phyloP scores from a whole-genome alignment of 2,329 filamentous ascomycete genomes.

The Ceratocystis cubensis region DNA sequence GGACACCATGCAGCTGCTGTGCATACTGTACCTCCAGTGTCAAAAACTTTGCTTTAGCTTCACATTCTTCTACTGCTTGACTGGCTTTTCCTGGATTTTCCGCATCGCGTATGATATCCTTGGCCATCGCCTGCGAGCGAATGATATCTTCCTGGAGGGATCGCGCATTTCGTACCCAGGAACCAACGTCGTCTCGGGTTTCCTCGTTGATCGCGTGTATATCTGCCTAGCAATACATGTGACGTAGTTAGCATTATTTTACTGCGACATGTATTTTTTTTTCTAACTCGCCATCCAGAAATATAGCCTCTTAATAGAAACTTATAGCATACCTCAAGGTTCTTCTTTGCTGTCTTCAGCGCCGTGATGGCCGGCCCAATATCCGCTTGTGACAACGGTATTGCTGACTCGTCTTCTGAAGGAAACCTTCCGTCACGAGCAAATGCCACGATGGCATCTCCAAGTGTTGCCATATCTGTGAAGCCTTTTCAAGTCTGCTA shows the following conservation, averaged over 20 bases:
- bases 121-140: conserved; percentile 63
- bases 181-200: conserved; percentile 64
- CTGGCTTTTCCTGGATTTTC: conserved; percentile 48
- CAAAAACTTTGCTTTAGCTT: conserved; percentile 45
- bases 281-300: background rate
- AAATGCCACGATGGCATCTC: conserved; percentile 33
- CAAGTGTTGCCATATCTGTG: conserved; percentile 23
- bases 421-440: conserved; percentile 33
- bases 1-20: conserved; percentile 39
- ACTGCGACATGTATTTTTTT: background rate
- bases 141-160: conserved; percentile 76
- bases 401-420: conserved; percentile 28
- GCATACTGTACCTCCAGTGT: conserved; percentile 47
- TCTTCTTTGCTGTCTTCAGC: conserved; percentile 29
- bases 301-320: background rate
- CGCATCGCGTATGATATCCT: conserved; percentile 66
- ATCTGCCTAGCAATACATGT: conserved; percentile 40
- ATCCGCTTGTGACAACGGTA: conserved; percentile 30
- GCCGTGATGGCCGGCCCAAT: conserved; percentile 32
- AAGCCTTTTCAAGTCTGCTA: background rate
- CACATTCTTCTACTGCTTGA: conserved; percentile 40
- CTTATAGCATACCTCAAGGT: conserved; percentile 30
- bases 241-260: conserved; percentile 9
- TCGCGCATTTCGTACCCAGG: conserved; percentile 77
- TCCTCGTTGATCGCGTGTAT: conserved; percentile 66